A percentile compares a stretch with the other conserved stretches of the same genome.
Conservation (phyloP, 345 rosid species). For the Aquilaria malaccensis region DNA sequence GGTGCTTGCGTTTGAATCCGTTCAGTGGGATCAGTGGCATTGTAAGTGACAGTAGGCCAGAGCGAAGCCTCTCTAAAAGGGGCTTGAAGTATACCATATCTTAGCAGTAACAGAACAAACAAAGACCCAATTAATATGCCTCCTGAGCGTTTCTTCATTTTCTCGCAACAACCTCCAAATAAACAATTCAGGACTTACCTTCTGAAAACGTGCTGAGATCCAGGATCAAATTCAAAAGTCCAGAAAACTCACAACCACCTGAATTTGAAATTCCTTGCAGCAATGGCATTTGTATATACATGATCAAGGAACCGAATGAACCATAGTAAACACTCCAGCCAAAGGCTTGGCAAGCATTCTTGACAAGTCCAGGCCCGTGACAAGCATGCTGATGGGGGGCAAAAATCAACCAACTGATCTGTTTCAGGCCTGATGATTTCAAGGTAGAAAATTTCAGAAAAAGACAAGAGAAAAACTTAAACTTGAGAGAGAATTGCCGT, state of each 20-base stretch:
- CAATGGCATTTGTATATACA: background rate
- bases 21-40: constrained; percentile 31
- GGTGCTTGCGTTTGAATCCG: constrained; percentile 53
- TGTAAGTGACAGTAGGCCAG: constrained; percentile 30
- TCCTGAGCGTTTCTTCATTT: constrained; percentile 84
- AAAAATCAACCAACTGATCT: too few species aligned
- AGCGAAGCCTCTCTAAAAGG: constrained; percentile 46
- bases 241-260: background rate
- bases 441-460: too few species aligned
- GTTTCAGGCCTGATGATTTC: too few species aligned
- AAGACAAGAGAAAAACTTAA: too few species aligned
- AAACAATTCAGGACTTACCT: background rate
- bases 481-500: too few species aligned
- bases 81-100: constrained; percentile 45
- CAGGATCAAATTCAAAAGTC: background rate
- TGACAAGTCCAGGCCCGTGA: too few species aligned
- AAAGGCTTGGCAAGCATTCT: too few species aligned
- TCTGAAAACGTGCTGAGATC: background rate
- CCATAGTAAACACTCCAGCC: background rate
- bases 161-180: constrained; percentile 1
- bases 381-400: too few species aligned
- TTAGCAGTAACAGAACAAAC: constrained; percentile 58
- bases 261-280: background rate
- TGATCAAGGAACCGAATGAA: background rate
- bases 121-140: constrained; percentile 57